Evolutionary conservation across 2,329 filamentous ascomycete species (phyloP), one percentile per base, ranked within the genome.

Genomic region (Hypomyces perniciosus): DNA sequence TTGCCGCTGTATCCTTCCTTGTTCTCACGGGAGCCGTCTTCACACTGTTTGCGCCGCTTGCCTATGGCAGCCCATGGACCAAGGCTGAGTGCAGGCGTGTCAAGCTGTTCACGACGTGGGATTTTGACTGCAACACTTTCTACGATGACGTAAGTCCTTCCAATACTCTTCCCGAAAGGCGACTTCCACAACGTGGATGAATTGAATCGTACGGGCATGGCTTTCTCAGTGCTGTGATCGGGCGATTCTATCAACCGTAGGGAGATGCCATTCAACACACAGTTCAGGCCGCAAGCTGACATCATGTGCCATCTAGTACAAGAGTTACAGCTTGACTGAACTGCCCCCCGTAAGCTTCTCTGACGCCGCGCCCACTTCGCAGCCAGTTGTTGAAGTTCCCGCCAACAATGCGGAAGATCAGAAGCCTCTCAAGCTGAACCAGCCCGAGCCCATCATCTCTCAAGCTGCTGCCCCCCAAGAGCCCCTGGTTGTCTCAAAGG

Each of bases 51-150:
- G 83, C 91, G 8, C 93, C 93, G 37, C 77, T 99, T 35, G 84
- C 88, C 8, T 99, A 99, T 64, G 93, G 93, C 55, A 96, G 95
- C 66, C 76, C 84, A 46, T 99, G 93, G 93, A 99, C 92, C 46
- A 88, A 90, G 75, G 74, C 79, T 53, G 86, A 93, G 63, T 99
- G 93, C 78, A 84, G 83, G 59, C 83, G 83, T 51, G 85, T 93
- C 55, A 97, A 97, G 76, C 75, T 99, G 9, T 85, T 97, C 65
- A 75, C 79, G 52, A 85, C 83, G 2, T 99, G 93, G 93, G 93
- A 99, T 67, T 99, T 92, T 80, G 93, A 99, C 70, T 99, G 93
- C 80, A 96, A 95, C 69, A 91, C 81, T 54, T 99, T 99, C 75
- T 77, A 86, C 61, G 84, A 85, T 58, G 84, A 83, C 65, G 91